Evolutionary conservation across 2,329 filamentous ascomycete species (phyloP), one percentile per base, ranked within the genome.

Genomic region (Ophiostoma sp.): DNA sequence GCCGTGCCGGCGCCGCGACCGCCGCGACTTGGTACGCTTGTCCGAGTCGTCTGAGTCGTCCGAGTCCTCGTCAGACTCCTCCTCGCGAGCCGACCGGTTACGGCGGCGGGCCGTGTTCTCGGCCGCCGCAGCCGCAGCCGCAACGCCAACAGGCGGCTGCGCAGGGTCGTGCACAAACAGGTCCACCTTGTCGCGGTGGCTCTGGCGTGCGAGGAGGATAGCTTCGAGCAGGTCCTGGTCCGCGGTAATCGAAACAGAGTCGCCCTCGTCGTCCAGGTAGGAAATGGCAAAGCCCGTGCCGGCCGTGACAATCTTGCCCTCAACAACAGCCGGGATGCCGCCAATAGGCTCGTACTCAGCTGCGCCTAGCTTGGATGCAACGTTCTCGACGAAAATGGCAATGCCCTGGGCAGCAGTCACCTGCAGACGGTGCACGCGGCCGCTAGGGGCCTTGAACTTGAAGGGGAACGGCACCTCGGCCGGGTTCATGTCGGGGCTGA

Each of bases 391-490:
- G 71, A 99, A 89, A 60, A 92, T 88, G 27, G 86, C 87, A 73
- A 99, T 88, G 60, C 95, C 95, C 70, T 92, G 87, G 31, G 90
- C 87, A 13, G 93, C 90, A 69, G 89, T 84, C 36, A 97, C 89
- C 77, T 98, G 95, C 68, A 99, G 82, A 69, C 95, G 89, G 80
- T 99, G 95, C 23, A 98, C 94, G 68, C 95, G 92, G 65, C 94
- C 95, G 75, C 92, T 94, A 1, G 95, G 95, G 1, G 95, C 93
- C 83, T 98, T 98, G 86, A 99, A 99, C 80, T 99, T 99, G 88
- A 99, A 99, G 2, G 94, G 88, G 81, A 98, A 99, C 0, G 94
- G 92, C 13, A 87, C 80, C 74, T 96, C 92, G 76, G 91, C 86
- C 1, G 86, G 82, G 4, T 83, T 81, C 23, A 89, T 84, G 66